Evolutionary conservation across 129 eudicot genomes (phyloP).

Genomic region (Oenanthe sinensis): DNA sequence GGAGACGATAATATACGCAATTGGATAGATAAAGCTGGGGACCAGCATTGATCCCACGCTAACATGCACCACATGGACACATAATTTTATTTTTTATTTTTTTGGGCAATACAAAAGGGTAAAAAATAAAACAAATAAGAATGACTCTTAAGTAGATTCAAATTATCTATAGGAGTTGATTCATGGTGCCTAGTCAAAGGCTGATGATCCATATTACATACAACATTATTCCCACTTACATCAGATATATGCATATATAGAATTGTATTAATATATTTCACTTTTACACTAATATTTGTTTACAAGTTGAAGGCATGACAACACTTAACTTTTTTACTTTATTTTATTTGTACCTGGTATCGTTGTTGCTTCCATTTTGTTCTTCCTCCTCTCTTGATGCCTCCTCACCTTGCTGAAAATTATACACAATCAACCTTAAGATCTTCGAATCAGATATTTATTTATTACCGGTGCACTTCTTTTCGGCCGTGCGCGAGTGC

Average conservation of each 20-base stretch:
- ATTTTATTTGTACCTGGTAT: slow-evolving; percentile 39
- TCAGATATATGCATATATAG: background rate
- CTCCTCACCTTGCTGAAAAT: slow-evolving; percentile 27
- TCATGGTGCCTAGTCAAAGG: slow-evolving; percentile 31
- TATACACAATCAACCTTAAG: background rate
- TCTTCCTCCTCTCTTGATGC: slow-evolving; percentile 1
- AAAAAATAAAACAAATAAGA: slow-evolving; percentile 9
- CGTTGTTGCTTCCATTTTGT: slow-evolving; percentile 21
- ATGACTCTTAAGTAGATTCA: slow-evolving; percentile 16
- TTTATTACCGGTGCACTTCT: background rate
- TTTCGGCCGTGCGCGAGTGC: background rate
- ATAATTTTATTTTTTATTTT: slow-evolving; percentile 1
- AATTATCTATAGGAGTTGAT: slow-evolving; percentile 27
- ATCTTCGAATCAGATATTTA: background rate
- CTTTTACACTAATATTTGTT: slow-evolving; percentile 16
- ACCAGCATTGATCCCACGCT: slow-evolving; percentile 55
- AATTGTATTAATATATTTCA: background rate
- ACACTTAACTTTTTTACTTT: slow-evolving; percentile 11
- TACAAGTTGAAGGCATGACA: slow-evolving; percentile 12
- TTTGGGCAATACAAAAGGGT: slow-evolving; percentile 5
- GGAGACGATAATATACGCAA: slow-evolving; percentile 15
- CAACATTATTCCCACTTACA: slow-evolving; percentile 46
- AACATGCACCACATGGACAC: slow-evolving; percentile 68
- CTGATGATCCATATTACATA: slow-evolving; percentile 20
- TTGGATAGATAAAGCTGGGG: slow-evolving; percentile 40